Base-by-base conservation (phyloP, 148 eudicot genomes). In the Chenopodium quinoa region DNA sequence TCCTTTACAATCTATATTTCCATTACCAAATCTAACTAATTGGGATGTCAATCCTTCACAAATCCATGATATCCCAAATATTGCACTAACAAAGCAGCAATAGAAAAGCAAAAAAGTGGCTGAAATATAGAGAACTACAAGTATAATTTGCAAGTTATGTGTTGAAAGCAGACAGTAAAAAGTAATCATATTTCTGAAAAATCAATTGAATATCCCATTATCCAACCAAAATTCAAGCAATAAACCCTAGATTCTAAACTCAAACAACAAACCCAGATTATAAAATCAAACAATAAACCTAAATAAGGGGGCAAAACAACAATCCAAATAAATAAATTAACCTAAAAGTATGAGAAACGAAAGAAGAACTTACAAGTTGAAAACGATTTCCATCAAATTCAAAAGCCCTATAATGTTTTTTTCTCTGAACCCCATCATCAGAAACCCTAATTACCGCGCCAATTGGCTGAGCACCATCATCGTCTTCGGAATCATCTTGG, bases 371-470 rank as follows among this genome's bases (percentile, higher is more conserved):
- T 82, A 92, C 93, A 4, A 90, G 88, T 10, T 89, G 84, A 70
- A 87, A 92, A 2, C 71, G 85, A 79, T 48, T 11, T 7, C 89
- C 91, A 12, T 91, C 93, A 60, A 88, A 91, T 67, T 88, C 87
- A 52, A 89, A 92, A 6, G 87, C 63, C 2, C 34, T 31, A 65
- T 65, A 92, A 62, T 88, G 92, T 46, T 34, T 83, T 78, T 60
- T 85, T 83, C 44, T 81, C 75, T 80, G 50, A 72, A 83, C 84
- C 11, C 91, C 90, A 58, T 88, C 88, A 0, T 88, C 87, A 2
- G 90, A 84, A 86, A 88, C 89, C 92, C 89, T 91, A 87, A 92
- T 58, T 37, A 76, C 79, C 0, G 88, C 90, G 19, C 93, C 96
- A 63, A 88, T 52, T 32, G 93, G 91, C 78, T 80, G 82, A 9